Conservation (phyloP, 2,329 filamentous ascomycete genomes). For the Colletotrichum costaricense region DNA sequence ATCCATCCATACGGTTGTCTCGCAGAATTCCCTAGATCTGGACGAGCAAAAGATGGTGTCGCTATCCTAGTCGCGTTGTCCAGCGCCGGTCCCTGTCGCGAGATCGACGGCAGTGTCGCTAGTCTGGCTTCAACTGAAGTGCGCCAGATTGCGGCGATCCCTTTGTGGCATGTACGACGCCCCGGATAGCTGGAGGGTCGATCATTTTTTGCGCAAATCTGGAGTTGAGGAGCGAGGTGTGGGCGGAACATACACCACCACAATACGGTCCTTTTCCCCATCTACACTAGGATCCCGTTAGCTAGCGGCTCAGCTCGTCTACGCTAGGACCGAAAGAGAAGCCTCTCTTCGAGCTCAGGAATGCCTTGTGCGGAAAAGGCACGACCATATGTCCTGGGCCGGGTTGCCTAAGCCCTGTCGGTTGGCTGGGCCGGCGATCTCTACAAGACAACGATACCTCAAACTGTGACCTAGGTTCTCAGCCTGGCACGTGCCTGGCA, state of each 20-base stretch:
- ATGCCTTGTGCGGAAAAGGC: constrained; percentile 24
- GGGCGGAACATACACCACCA: not conserved
- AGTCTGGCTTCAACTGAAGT: constrained; percentile 10
- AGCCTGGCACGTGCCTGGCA: not conserved
- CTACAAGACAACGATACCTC: not conserved
- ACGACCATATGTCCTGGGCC: not conserved
- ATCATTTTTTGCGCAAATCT: constrained; percentile 3
- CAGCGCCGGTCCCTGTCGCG: constrained; percentile 7
- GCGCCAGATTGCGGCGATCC: constrained; percentile 17
- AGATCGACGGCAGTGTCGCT: constrained; percentile 18
- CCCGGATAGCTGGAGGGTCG: constrained; percentile 19
- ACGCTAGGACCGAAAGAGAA: not conserved
- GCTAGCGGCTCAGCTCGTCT: not conserved
- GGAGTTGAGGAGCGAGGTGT: not conserved
- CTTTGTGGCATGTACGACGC: not conserved
- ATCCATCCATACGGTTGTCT: not conserved
- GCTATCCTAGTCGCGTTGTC: not conserved
- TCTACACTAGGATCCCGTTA: not conserved
- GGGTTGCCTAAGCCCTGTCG: not conserved
- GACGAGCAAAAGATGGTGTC: not conserved
- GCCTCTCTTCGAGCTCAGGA: not conserved
- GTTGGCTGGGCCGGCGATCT: not conserved
- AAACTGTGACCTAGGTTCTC: not conserved
- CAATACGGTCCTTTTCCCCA: not conserved
- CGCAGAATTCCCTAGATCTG: not conserved